Evolutionary conservation across 805 yeast species (phyloP), one percentile per base, ranked within the genome.

Genomic region (Blastobotrys muscicola): DNA sequence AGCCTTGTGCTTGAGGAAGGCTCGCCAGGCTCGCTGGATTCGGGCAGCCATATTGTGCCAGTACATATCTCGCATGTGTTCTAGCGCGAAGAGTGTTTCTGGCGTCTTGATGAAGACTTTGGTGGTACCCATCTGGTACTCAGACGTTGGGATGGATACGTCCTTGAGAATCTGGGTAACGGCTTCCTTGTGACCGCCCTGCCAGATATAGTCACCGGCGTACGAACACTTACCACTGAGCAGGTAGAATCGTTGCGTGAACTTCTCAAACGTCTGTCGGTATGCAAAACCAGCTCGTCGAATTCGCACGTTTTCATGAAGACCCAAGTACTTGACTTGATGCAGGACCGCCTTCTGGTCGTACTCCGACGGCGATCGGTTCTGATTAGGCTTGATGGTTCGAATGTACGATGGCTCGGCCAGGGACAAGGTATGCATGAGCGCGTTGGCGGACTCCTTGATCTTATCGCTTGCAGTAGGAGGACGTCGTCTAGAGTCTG

Each of bases 241-340:
- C 42, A 92, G 66, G 61, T 86, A 90, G 61, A 92, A 92, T 58
- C 97, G 73, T 64, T 92, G 96, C 12, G 86, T 96, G 59, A 92
- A 92, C 62, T 89, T 89, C 47, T 92, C 97, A 64, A 87, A 92
- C 0, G 96, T 85, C 52, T 94, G 95, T 66, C 98, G 81, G 58
- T 89, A 92, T 1, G 98, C 98, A 64, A 92, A 92, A 39, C 98
- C 98, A 0, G 98, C 97, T 70, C 98, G 82, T 71, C 98, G 79
- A 53, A 92, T 92, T 50, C 97, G 77, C 41, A 92, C 97, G 63
- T 92, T 92, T 64, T 92, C 98, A 59, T 92, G 92, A 63, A 92
- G 70, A 60, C 98, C 98, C 52, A 92, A 72, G 63, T 92, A 92
- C 59, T 92, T 92, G 52, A 92, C 82, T 68, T 92, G 98, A 64